Percentiles rank a stretch among this genome's conserved stretches.
These are phyloP conservation scores for Meredithiella fracta DNA, from an alignment of 2,329 filamentous ascomycete genomes.

Conservation along the genomic window DNA sequence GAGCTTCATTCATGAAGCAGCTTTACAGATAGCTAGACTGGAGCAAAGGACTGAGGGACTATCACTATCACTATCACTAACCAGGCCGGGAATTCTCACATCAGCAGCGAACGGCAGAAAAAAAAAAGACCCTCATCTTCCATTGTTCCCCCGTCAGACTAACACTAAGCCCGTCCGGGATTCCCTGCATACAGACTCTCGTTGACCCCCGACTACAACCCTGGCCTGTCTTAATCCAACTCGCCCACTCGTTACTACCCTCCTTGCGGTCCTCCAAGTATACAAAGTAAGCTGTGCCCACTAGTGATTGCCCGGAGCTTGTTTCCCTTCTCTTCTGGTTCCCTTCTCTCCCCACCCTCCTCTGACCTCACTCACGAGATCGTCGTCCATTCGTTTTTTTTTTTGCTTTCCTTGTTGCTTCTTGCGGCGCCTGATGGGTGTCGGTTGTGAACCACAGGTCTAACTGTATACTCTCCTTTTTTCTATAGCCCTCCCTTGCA, in stretches of 20 bases:
- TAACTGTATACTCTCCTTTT: slow-evolving; percentile 12
- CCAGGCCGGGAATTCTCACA: too few relatives aligned
- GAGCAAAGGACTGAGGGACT: too few relatives aligned
- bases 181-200: slow-evolving; percentile 24
- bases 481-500: slow-evolving; percentile 4
- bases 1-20: too few relatives aligned
- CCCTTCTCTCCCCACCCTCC: slow-evolving; percentile 1
- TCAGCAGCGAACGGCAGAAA: too few relatives aligned
- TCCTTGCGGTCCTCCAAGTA: slow-evolving; percentile 27
- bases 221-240: slow-evolving; percentile 26
- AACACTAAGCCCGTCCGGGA: slow-evolving; percentile 5
- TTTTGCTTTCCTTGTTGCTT: slow-evolving; percentile 12
- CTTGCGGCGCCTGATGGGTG: not conserved
- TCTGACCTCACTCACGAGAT: slow-evolving; percentile 9
- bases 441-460: not conserved
- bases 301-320: slow-evolving; percentile 13
- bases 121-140: not conserved
- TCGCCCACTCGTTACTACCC: slow-evolving; percentile 41
- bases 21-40: too few relatives aligned
- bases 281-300: slow-evolving; percentile 8
- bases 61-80: too few relatives aligned
- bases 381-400: slow-evolving; percentile 5
- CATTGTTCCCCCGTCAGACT: not conserved
- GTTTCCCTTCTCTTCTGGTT: slow-evolving; percentile 18
- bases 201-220: slow-evolving; percentile 25